Percentiles rank a stretch among this genome's conserved stretches.
phyloP scores from a whole-genome alignment of 1,284 basidiomycete genomes.

The Marasmius tenuissimus region DNA sequence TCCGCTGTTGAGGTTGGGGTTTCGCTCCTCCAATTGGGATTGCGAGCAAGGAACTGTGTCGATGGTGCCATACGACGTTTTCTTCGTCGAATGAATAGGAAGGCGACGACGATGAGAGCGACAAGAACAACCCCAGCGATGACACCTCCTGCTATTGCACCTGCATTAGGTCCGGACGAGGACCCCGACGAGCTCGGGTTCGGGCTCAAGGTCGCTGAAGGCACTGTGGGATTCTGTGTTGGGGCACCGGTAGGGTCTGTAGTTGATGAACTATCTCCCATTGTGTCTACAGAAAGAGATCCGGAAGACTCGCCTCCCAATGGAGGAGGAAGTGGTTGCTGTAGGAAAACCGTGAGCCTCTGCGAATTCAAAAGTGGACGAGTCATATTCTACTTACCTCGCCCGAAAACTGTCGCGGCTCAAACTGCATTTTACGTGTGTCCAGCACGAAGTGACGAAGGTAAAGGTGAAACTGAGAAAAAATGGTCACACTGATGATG shows the following conservation, averaged over 20 bases:
- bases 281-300: too few species aligned
- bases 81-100: conserved; percentile 34
- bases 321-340: too few species aligned
- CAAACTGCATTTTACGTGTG: background rate
- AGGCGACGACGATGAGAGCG: conserved; percentile 27
- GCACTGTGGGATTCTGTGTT: background rate
- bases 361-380: too few species aligned
- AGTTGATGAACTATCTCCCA: too few species aligned
- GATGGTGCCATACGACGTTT: conserved; percentile 44
- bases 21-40: background rate
- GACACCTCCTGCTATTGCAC: conserved; percentile 42
- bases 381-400: too few species aligned
- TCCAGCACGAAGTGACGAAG: background rate
- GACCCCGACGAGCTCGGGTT: too few species aligned
- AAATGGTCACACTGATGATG: background rate
- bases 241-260: too few species aligned
- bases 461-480: conserved; percentile 5
- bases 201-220: too few species aligned
- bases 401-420: background rate
- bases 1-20: background rate
- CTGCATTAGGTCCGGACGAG: conserved; percentile 22
- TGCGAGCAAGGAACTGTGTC: conserved; percentile 40
- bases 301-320: too few species aligned
- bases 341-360: too few species aligned
- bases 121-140: conserved; percentile 38